A percentile compares a stretch with the other conserved stretches of the same genome.
These are phyloP conservation scores for Gymnopilus junonius DNA, from an alignment of 768 basidiomycete genomes.

Conservation along the genomic window DNA sequence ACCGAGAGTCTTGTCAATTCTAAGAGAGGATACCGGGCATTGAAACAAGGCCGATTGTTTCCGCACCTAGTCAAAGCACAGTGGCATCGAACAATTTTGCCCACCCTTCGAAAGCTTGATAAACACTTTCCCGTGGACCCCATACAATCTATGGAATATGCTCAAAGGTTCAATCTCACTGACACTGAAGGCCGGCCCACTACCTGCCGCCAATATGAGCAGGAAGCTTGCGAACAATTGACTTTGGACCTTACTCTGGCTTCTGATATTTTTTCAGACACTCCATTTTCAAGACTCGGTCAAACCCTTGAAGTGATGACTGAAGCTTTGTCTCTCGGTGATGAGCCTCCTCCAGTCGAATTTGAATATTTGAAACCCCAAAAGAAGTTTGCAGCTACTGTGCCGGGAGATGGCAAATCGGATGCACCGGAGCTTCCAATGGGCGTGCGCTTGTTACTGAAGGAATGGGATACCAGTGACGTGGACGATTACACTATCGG, in stretches of 20 bases:
- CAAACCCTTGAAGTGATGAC: constrained; percentile 59
- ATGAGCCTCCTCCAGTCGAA: constrained; percentile 58
- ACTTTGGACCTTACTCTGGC: constrained; percentile 67
- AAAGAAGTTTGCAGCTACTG: constrained; percentile 27
- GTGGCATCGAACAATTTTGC: constrained; percentile 58
- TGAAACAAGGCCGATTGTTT: constrained; percentile 51
- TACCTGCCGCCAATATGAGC: constrained; percentile 49
- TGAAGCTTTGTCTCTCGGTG: constrained; percentile 58
- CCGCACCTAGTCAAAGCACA: constrained; percentile 43
- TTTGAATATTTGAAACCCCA: constrained; percentile 69
- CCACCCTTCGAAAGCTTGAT: constrained; percentile 48
- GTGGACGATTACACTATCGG: constrained; percentile 52
- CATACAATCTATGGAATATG: constrained; percentile 36
- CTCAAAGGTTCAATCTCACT: constrained; percentile 49
- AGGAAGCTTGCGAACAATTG: constrained; percentile 62
- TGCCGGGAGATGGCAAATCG: constrained; percentile 17
- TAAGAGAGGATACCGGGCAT: constrained; percentile 53
- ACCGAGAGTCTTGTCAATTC: constrained; percentile 57
- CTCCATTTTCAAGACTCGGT: constrained; percentile 37
- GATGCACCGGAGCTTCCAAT: constrained; percentile 36
- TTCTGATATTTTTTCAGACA: constrained; percentile 56
- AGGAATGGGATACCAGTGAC: constrained; percentile 70
- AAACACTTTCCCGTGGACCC: constrained; percentile 39
- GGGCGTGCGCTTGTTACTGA: constrained; percentile 66
- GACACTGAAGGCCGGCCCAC: constrained; percentile 40